A percentile compares a stretch with the other conserved stretches of the same genome.
phyloP scores from a whole-genome alignment of 495 filamentous ascomycete species.

The Hypomontagnella monticulosa region DNA sequence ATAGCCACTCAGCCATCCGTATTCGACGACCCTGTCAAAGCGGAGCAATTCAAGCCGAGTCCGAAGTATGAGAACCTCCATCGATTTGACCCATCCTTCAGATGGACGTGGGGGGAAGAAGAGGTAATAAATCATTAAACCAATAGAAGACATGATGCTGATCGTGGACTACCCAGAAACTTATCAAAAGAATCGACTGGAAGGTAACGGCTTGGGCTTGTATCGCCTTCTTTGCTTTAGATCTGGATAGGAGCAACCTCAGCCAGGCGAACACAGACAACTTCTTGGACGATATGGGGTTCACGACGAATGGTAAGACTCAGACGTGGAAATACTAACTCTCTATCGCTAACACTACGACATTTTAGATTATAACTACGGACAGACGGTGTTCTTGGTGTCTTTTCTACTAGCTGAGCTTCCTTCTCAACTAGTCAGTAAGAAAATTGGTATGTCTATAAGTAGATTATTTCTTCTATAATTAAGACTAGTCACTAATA shows the following conservation, averaged over 20 bases:
- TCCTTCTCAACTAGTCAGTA: slow-evolving; percentile 1
- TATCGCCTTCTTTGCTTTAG: slow-evolving; percentile 4
- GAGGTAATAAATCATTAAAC: slow-evolving; percentile 32
- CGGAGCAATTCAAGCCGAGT: slow-evolving; percentile 57
- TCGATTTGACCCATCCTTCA: slow-evolving; percentile 60
- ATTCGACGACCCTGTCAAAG: slow-evolving; percentile 59
- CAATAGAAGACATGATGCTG: background rate
- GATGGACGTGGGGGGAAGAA: slow-evolving; percentile 64
- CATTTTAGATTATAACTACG: slow-evolving; percentile 3
- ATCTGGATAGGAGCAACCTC: slow-evolving; percentile 5
- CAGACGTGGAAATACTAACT: background rate
- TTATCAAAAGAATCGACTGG: slow-evolving; percentile 3
- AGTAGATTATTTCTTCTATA: too few relatives aligned
- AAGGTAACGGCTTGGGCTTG: slow-evolving; percentile 8
- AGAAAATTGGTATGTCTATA: slow-evolving; percentile 3
- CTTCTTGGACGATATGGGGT: slow-evolving; percentile 9
- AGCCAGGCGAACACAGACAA: slow-evolving; percentile 4
- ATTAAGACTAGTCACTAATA: background rate
- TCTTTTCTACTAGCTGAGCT: slow-evolving; percentile 5
- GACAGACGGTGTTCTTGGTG: background rate
- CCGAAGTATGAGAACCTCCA: slow-evolving; percentile 62
- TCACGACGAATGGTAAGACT: slow-evolving; percentile 5
- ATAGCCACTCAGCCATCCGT: slow-evolving; percentile 63
- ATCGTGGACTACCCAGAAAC: background rate
- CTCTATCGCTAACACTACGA: background rate